Evolutionary conservation across 1,284 basidiomycete genomes (phyloP), one percentile per base, ranked within the genome.

Genomic region (Austroboletus novae-zelandiae): DNA sequence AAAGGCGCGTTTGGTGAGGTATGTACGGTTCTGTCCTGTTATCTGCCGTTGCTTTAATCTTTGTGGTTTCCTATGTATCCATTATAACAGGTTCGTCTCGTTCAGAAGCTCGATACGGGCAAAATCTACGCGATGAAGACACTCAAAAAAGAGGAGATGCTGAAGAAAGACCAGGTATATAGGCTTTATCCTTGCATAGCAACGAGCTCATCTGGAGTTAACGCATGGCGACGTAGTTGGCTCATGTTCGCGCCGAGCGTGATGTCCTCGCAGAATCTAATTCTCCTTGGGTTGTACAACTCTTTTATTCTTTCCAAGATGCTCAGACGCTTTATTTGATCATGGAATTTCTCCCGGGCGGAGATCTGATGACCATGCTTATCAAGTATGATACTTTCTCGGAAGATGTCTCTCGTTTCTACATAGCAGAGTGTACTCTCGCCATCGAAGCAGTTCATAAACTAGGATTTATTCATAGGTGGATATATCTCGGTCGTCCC

Each of bases 81-180:
- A 17, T 6, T 25, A 2, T 25, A 2, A 52, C 23, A 61, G 90
- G 95, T 99, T 44, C 82, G 96, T 32, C 79, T 99, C 35, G 94
- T 98, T 34, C 96, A 99, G 69, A 99, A 99, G 74, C 84, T 81
- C 15, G 96, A 98, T 68, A 98, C 95, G 9, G 94, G 94, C 45
- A 98, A 96, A 74, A 98, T 99, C 54, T 99, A 98, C 68, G 96
- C 96, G 25, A 98, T 99, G 96, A 99, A 99, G 75, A 94, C 94
- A 30, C 74, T 99, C 65, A 88, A 91, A 69, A 99, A 99, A 76
- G 90, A 91, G 54, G 96, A 98, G 69, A 99, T 99, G 96, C 85
- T 99, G 72, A 98, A 98, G 71, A 98, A 98, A 71, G 96, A 99
- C 65, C 94, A 98, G 78, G 93, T 89, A 54, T 43, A 5, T 23